Evolutionary conservation across 495 filamentous ascomycete species (phyloP), one percentile per base, ranked within the genome.

Genomic region (Achaetomiella virescens): DNA sequence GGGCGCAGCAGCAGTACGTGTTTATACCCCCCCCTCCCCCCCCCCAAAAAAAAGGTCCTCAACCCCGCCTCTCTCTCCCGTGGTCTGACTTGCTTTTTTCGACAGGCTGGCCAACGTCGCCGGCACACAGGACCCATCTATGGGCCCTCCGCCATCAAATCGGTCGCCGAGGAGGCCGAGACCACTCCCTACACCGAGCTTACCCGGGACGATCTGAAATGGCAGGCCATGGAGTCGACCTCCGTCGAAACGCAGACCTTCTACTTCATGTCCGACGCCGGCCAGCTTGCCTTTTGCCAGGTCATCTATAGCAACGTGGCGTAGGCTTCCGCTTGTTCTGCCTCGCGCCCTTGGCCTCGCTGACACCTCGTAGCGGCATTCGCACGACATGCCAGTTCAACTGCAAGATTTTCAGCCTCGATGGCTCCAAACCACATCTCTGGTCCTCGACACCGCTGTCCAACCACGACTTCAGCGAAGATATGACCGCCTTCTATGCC

Each of bases 261-360:
- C 75, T 97, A 98, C 74, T 71, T 95, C 68, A 86, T 85, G 76
- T 75, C 87, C 44, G 88, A 96, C 55, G 78, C 72, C 54, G 95
- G 93, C 17, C 77, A 83, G 57, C 66, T 92, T 59, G 90, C 79
- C 6, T 79, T 96, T 70, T 82, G 80, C 48, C 95, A 97, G 78
- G 79, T 97, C 70, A 96, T 97, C 68, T 97, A 97, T 81, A 96
- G 87, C 74, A 98, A 96, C 72, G 89, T 98, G 72, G 86, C 81
- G 93, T 97, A 81, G 78, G 91, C 68, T 33, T 47, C 35, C 38
- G 24, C 48, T 36, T 40, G 2, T 17, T 37, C 12, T 20, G 49
- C 9, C 33, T n/a, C n/a, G 27, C 48, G 24, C 52, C 31, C 54
- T 35, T 57, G 24, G 45, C 12, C n/a, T 12, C 48, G 64, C 73